phyloP scores from a whole-genome alignment of 345 rosid genomes.

The Viola odorata region DNA sequence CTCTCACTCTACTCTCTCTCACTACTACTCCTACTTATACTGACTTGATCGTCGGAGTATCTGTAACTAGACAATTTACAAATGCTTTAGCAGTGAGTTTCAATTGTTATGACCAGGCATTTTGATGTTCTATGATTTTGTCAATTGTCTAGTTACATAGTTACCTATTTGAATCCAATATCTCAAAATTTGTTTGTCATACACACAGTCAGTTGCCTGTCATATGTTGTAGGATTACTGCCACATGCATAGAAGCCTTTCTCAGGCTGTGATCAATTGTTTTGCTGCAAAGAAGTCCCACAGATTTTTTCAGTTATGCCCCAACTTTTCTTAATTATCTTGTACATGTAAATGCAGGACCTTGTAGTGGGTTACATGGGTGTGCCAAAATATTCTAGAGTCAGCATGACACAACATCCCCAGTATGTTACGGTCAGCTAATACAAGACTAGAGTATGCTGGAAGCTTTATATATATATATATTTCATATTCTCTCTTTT shows the following conservation, averaged over 20 bases:
- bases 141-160: background rate
- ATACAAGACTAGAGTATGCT: slow-evolving; percentile 3
- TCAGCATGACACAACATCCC: slow-evolving; percentile 91
- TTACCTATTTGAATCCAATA: background rate
- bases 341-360: slow-evolving; percentile 43
- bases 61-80: too few relatives aligned
- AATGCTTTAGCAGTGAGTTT: slow-evolving; percentile 90
- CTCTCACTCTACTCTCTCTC: too few relatives aligned
- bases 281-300: background rate
- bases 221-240: too few relatives aligned
- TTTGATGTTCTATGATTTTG: slow-evolving; percentile 4
- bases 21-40: too few relatives aligned
- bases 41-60: too few relatives aligned
- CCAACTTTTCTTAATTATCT: slow-evolving; percentile 7
- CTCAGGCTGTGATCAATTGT: background rate
- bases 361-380: slow-evolving; percentile 98
- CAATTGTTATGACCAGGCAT: background rate
- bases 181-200: background rate
- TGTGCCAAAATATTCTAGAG: slow-evolving; percentile 82
- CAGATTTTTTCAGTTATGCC: background rate
- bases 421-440: slow-evolving; percentile 91
- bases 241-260: too few relatives aligned
- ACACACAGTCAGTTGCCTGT: background rate
- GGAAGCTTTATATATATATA: background rate
- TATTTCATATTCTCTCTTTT: background rate